Evolutionary conservation across 2,329 filamentous ascomycete genomes (phyloP).

Genomic region (Penicillium vulpinum): DNA sequence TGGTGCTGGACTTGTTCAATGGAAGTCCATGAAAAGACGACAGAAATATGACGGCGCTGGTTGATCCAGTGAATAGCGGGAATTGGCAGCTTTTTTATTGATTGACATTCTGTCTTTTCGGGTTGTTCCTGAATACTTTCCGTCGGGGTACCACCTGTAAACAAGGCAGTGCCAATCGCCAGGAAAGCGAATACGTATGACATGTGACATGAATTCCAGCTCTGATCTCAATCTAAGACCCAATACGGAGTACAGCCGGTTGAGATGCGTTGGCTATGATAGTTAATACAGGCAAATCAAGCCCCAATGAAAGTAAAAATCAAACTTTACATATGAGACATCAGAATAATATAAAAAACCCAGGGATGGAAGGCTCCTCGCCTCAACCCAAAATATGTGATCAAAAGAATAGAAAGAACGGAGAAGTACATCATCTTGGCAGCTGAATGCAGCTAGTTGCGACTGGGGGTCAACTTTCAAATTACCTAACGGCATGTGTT

Average conservation of each 20-base stretch:
- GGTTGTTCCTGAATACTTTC: background rate
- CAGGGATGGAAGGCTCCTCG: too few relatives aligned
- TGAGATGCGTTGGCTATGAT: background rate
- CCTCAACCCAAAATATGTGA: too few relatives aligned
- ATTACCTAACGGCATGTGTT: too few relatives aligned
- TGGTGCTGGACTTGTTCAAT: constrained; percentile 38
- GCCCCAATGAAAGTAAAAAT: background rate
- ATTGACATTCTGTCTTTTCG: background rate
- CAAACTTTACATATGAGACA: too few relatives aligned
- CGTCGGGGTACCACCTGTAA: background rate
- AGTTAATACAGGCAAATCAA: too few relatives aligned
- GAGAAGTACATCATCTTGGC: too few relatives aligned
- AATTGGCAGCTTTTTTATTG: background rate
- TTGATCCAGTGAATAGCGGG: background rate
- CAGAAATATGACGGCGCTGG: constrained; percentile 4
- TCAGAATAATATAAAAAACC: too few relatives aligned
- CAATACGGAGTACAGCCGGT: background rate
- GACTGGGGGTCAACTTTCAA: too few relatives aligned
- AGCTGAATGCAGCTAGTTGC: too few relatives aligned
- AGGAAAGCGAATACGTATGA: background rate
- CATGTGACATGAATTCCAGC: background rate
- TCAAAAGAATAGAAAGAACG: too few relatives aligned
- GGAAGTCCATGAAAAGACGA: constrained; percentile 39
- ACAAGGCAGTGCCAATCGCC: background rate
- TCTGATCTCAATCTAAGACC: too few relatives aligned